Conservation (phyloP, 2,329 filamentous ascomycete genomes). For the Aaosphaeria arxii region DNA sequence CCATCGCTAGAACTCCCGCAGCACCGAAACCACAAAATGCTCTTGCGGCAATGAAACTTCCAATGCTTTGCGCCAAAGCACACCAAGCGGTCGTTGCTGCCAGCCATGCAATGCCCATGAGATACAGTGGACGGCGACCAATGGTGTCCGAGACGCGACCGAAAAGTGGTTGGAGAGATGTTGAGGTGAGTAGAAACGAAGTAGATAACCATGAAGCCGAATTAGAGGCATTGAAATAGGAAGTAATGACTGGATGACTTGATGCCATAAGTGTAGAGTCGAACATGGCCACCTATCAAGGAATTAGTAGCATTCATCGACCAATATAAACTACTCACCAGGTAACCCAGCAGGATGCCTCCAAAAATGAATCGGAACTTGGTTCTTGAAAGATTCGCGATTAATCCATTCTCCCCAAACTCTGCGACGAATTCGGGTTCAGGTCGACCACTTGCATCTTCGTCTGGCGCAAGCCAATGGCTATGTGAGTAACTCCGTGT, state of each 20-base stretch:
- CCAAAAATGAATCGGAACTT: constrained; percentile 37
- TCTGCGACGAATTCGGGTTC: constrained; percentile 18
- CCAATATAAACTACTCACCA: constrained; percentile 20
- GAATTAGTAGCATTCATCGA: constrained; percentile 16
- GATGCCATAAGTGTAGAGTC: constrained; percentile 81
- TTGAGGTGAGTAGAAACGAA: constrained; percentile 73
- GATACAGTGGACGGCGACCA: constrained; percentile 65
- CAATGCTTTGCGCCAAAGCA: constrained; percentile 63
- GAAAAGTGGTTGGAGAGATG: constrained; percentile 71
- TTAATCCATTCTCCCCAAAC: constrained; percentile 29
- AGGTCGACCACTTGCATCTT: constrained; percentile 11
- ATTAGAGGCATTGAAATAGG: constrained; percentile 74
- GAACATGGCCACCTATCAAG: constrained; percentile 50
- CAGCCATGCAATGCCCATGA: constrained; percentile 63
- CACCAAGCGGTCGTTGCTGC: constrained; percentile 66
- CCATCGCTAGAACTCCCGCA: constrained; percentile 67
- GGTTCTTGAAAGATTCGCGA: constrained; percentile 30
- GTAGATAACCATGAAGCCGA: constrained; percentile 81
- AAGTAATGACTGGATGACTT: constrained; percentile 76
- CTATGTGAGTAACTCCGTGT: constrained; percentile 20
- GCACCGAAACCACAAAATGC: constrained; percentile 72
- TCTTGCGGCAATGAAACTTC: constrained; percentile 67
- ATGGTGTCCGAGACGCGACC: constrained; percentile 72
- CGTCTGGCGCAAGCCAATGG: constrained; percentile 20
- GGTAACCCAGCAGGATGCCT: constrained; percentile 35